A percentile compares a stretch with the other conserved stretches of the same genome.
Conservation (phyloP, 805 yeast species). For the Hanseniaspora valbyensis region DNA sequence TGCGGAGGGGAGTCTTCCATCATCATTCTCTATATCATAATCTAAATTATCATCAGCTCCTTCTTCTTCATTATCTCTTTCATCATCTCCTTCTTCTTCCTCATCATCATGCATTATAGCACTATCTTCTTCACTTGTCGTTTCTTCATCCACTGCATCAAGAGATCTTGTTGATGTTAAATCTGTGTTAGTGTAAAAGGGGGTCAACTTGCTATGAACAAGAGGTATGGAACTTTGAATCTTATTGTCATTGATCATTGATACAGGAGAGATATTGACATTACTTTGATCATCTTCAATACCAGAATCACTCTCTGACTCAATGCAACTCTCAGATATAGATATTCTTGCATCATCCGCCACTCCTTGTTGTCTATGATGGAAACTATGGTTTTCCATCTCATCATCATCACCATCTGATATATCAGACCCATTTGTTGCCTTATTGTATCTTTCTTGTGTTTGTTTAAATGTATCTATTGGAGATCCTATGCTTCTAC, state of each 20-base stretch:
- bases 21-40: neutral
- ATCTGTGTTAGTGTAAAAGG: neutral
- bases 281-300: neutral
- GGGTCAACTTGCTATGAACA: neutral
- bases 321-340: conserved; percentile 11
- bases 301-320: conserved; percentile 10
- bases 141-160: neutral
- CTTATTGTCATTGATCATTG: neutral
- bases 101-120: neutral
- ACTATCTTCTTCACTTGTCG: neutral
- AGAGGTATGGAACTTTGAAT: neutral
- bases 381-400: neutral
- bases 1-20: conserved; percentile 11
- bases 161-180: neutral
- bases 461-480: conserved; percentile 9
- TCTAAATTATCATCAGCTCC: neutral
- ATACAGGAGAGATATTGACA: neutral
- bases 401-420: neutral
- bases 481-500: conserved; percentile 5
- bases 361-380: neutral
- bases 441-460: neutral
- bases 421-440: neutral
- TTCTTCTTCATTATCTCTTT: neutral
- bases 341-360: conserved; percentile 10
- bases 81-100: neutral